Conservation (phyloP, 2,329 filamentous ascomycete species). For the Penicillium hesseltinei region DNA sequence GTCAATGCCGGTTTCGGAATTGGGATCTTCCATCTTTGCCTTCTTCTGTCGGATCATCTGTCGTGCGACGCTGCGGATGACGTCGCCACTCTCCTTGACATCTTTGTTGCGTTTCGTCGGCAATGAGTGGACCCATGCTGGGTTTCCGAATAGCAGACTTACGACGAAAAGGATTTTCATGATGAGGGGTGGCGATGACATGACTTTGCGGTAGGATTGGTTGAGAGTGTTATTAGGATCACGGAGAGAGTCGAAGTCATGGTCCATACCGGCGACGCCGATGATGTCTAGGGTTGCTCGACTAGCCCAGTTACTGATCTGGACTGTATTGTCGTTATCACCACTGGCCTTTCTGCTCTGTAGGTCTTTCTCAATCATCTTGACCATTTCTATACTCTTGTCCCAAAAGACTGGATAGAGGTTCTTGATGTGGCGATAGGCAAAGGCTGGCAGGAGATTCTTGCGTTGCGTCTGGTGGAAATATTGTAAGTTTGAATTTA, state of each 20-base stretch:
- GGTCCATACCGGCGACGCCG: conserved; percentile 67
- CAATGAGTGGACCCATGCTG: conserved; percentile 59
- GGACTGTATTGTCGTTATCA: conserved; percentile 47
- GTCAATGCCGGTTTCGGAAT: conserved; percentile 54
- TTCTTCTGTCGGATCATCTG: conserved; percentile 72
- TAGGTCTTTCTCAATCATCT: conserved; percentile 55
- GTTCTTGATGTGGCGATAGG: conserved; percentile 81
- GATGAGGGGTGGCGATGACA: conserved; percentile 15
- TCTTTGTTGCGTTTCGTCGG: conserved; percentile 71
- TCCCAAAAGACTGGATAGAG: conserved; percentile 81
- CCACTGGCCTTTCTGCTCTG: conserved; percentile 35
- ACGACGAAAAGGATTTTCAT: conserved; percentile 56
- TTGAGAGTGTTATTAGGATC: conserved; percentile 61
- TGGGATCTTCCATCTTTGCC: conserved; percentile 43
- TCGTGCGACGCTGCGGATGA: conserved; percentile 65
- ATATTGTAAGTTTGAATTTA: neutral
- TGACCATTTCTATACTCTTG: conserved; percentile 68
- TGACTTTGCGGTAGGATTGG: conserved; percentile 30
- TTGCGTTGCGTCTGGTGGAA: conserved; percentile 60
- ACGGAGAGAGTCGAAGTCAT: conserved; percentile 66
- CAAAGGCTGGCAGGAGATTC: conserved; percentile 76
- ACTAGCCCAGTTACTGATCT: conserved; percentile 63
- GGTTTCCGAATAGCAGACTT: conserved; percentile 58
- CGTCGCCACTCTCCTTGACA: conserved; percentile 54
- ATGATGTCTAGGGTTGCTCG: conserved; percentile 74